phyloP scores from a whole-genome alignment of 2,329 filamentous ascomycete species.

The Cladorrhinum sp. region DNA sequence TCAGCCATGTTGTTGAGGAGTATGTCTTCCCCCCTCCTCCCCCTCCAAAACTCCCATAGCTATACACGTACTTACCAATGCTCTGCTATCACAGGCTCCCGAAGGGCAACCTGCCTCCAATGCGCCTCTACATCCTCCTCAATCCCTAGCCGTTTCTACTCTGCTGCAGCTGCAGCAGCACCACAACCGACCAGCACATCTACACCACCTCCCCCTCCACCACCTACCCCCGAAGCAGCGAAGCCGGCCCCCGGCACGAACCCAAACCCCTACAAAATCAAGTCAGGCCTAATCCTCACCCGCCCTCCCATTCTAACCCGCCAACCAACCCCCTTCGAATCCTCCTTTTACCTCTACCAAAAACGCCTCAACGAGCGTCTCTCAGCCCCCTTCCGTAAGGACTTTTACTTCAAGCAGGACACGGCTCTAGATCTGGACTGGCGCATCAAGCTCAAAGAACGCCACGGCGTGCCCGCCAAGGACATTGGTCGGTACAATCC shows the following conservation, averaged over 20 bases:
- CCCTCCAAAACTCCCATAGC: constrained; percentile 1
- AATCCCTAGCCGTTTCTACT: constrained; percentile 31
- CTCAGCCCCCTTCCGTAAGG: constrained; percentile 78
- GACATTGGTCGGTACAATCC: constrained; percentile 76
- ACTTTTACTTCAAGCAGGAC: constrained; percentile 93
- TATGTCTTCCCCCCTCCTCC: constrained; percentile 28
- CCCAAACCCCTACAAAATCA: constrained; percentile 46
- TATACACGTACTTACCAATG: neutral
- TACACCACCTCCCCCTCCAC: constrained; percentile 24
- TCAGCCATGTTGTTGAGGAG: constrained; percentile 44
- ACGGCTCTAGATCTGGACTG: constrained; percentile 84
- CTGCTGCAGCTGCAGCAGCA: constrained; percentile 27
- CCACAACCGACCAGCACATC: constrained; percentile 29
- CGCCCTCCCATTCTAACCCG: constrained; percentile 85
- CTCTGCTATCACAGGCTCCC: constrained; percentile 21
- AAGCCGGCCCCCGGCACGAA: constrained; percentile 33
- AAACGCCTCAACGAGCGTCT: constrained; percentile 93
- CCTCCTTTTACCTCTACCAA: constrained; percentile 94
- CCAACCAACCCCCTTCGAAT: constrained; percentile 81
- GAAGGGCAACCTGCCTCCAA: constrained; percentile 32
- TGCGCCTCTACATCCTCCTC: constrained; percentile 28
- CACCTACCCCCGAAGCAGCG: constrained; percentile 31
- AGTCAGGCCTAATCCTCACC: constrained; percentile 75
- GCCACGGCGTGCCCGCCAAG: constrained; percentile 69
- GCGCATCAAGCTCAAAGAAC: constrained; percentile 78